Evolutionary conservation across 768 basidiomycete species (phyloP).

Genomic region (Cytidiella melzeri): DNA sequence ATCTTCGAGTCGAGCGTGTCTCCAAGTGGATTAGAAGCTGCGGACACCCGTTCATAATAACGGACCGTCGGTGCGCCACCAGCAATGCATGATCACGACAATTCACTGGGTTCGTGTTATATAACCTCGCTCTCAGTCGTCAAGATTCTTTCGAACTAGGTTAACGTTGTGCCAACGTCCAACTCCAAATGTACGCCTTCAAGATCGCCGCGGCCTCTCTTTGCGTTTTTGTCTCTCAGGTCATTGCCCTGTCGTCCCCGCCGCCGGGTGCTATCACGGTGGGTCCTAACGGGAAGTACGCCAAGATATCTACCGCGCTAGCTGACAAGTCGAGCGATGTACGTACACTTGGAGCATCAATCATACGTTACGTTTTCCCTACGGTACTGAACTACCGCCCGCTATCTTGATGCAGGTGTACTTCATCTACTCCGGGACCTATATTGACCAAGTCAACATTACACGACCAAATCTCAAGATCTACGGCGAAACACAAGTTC

Average conservation of each 20-base stretch:
- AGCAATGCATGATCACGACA: not conserved
- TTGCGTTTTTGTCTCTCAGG: not conserved
- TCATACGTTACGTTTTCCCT: not conserved
- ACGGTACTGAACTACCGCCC: not conserved
- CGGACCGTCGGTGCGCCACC: not conserved
- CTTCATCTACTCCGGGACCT: slow-evolving; percentile 17
- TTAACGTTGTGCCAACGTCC: no score
- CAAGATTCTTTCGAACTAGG: no score
- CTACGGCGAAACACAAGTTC: slow-evolving; percentile 18
- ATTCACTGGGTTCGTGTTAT: not conserved
- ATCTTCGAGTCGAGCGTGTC: not conserved
- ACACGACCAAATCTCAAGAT: slow-evolving; percentile 17
- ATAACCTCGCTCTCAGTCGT: no score
- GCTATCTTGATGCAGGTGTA: slow-evolving; percentile 11
- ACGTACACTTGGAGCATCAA: not conserved
- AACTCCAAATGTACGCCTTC: no score
- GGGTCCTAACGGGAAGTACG: slow-evolving; percentile 15
- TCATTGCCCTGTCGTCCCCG: slow-evolving; percentile 14
- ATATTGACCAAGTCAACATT: slow-evolving; percentile 18
- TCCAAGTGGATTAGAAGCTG: not conserved
- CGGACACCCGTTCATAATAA: not conserved
- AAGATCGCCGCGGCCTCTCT: no score
- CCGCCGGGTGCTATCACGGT: slow-evolving; percentile 20
- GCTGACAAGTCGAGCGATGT: slow-evolving; percentile 19
- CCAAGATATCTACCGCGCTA: slow-evolving; percentile 15